Conservation (phyloP, 768 basidiomycete species). For the Paxillus involutus region DNA sequence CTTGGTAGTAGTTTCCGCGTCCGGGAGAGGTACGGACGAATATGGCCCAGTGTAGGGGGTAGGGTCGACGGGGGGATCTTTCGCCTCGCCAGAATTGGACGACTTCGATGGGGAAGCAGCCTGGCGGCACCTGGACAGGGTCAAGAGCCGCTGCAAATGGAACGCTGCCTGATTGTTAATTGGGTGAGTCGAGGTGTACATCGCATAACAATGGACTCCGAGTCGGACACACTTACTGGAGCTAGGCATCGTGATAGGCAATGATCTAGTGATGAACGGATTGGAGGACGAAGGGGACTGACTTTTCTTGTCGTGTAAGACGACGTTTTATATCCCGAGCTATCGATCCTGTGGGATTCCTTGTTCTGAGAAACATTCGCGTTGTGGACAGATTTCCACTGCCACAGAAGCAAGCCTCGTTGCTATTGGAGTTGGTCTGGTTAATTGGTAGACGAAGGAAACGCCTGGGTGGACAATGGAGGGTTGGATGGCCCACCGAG, state of each 20-base stretch:
- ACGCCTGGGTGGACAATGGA: background rate
- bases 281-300: background rate
- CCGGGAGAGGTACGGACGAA: slow-evolving; percentile 23
- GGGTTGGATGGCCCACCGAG: background rate
- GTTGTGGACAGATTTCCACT: slow-evolving; percentile 25
- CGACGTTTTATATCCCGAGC: background rate
- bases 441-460: background rate
- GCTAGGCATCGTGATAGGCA: background rate
- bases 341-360: background rate
- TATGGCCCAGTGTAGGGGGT: slow-evolving; percentile 29
- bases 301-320: background rate
- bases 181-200: background rate
- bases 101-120: slow-evolving; percentile 24
- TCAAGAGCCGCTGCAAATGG: slow-evolving; percentile 8
- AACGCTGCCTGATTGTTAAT: background rate
- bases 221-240: background rate
- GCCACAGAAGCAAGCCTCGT: slow-evolving; percentile 34
- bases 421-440: slow-evolving; percentile 12
- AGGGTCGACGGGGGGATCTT: slow-evolving; percentile 4
- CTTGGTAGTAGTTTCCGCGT: slow-evolving; percentile 28
- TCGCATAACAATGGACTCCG: background rate
- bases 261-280: background rate
- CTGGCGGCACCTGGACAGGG: slow-evolving; percentile 15
- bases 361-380: background rate
- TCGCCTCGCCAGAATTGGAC: slow-evolving; percentile 30